phyloP scores from a whole-genome alignment of 1,284 basidiomycete species.

The Tylopilus sp. region DNA sequence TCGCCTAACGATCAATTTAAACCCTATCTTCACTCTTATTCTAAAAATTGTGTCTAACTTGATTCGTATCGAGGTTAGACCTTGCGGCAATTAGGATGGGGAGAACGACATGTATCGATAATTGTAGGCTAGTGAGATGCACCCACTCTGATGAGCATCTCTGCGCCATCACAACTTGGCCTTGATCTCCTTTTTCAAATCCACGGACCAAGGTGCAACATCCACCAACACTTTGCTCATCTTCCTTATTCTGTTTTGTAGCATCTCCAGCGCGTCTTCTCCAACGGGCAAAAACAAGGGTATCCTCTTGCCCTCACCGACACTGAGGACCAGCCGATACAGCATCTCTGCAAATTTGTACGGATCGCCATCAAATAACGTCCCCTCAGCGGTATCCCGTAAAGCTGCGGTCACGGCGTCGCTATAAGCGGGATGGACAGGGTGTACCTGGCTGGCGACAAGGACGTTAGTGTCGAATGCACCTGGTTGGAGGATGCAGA shows the following conservation, averaged over 20 bases:
- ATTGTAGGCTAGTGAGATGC: too few relatives aligned
- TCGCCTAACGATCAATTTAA: neutral
- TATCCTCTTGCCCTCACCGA: slow-evolving; percentile 8
- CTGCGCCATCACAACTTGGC: neutral
- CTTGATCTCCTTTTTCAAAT: slow-evolving; percentile 23
- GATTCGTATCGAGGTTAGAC: too few relatives aligned
- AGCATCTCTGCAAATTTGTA: slow-evolving; percentile 28
- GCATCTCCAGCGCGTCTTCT: slow-evolving; percentile 23
- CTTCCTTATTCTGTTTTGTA: slow-evolving; percentile 8
- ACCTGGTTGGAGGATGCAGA: slow-evolving; percentile 31
- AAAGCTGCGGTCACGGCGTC: slow-evolving; percentile 2
- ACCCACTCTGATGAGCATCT: too few relatives aligned
- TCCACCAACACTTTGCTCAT: slow-evolving; percentile 6
- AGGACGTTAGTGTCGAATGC: slow-evolving; percentile 25
- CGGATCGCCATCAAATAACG: slow-evolving; percentile 23
- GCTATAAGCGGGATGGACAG: slow-evolving; percentile 26
- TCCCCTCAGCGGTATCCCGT: neutral
- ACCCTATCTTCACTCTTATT: neutral
- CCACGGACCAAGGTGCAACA: slow-evolving; percentile 23
- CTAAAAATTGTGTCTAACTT: neutral
- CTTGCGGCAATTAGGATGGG: too few relatives aligned
- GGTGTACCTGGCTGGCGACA: neutral
- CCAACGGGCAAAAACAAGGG: slow-evolving; percentile 27
- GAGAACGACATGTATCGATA: too few relatives aligned
- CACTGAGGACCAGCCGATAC: slow-evolving; percentile 16